These are phyloP conservation scores for Chytridiales sp. DNA, from an alignment of 371 early-diverging fungal genomes.

Conservation along the genomic window DNA sequence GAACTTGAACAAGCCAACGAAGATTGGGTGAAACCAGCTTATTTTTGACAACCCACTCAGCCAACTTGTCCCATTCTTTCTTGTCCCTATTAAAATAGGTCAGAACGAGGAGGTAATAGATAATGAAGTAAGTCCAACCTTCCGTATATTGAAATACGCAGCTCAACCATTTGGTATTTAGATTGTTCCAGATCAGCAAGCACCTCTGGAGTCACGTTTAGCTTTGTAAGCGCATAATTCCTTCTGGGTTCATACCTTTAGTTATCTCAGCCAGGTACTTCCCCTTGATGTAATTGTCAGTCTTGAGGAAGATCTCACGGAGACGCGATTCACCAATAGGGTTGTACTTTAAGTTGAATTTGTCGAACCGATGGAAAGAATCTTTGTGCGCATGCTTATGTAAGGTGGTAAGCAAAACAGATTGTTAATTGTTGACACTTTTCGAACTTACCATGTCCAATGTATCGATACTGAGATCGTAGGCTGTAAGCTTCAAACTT, in stretches of 20 bases:
- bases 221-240: neutral
- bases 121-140: constrained; percentile 39
- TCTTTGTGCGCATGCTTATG: constrained; percentile 55
- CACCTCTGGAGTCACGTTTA: constrained; percentile 62
- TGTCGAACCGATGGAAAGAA: constrained; percentile 89
- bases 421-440: neutral
- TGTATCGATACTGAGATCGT: constrained; percentile 95
- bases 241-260: constrained; percentile 73
- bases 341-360: constrained; percentile 98
- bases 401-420: constrained; percentile 1
- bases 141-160: constrained; percentile 92
- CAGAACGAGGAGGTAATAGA: neutral
- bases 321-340: constrained; percentile 78
- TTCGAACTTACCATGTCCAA: constrained; percentile 79
- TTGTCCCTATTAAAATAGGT: constrained; percentile 53
- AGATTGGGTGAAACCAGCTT: constrained; percentile 89
- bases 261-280: constrained; percentile 93
- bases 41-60: constrained; percentile 94
- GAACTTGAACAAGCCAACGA: constrained; percentile 96
- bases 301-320: constrained; percentile 92
- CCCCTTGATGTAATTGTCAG: constrained; percentile 93
- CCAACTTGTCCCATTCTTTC: constrained; percentile 93
- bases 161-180: constrained; percentile 95
- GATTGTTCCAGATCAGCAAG: constrained; percentile 90
- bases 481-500: constrained; percentile 91